These are phyloP conservation scores for Plasmodium relictum DNA, from an alignment of 169 alveolate species.

Conservation along the genomic window DNA sequence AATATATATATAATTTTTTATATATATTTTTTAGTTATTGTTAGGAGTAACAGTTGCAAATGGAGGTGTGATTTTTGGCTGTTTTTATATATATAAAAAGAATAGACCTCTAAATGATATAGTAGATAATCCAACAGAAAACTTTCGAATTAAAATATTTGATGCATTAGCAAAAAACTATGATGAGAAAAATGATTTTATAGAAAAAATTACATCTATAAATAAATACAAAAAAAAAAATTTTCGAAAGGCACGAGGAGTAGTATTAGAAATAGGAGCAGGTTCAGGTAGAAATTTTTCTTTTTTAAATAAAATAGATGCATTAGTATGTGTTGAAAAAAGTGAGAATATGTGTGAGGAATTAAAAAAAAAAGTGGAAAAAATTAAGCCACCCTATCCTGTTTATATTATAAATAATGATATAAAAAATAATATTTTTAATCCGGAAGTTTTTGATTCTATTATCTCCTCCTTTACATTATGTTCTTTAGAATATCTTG, in stretches of 20 bases:
- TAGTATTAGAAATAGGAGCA: slow-evolving; percentile 86
- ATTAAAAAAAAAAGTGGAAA: slow-evolving; percentile 82
- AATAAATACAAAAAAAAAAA: slow-evolving; percentile 67
- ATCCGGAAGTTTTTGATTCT: slow-evolving; percentile 82
- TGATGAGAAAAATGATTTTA: slow-evolving; percentile 75
- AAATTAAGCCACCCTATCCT: slow-evolving; percentile 82
- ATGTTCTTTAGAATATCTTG: slow-evolving; percentile 86
- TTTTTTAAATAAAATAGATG: slow-evolving; percentile 78
- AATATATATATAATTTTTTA: neutral
- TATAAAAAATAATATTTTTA: slow-evolving; percentile 78
- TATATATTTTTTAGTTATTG: slow-evolving; percentile 5
- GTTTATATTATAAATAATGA: slow-evolving; percentile 83
- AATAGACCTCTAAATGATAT: slow-evolving; percentile 72
- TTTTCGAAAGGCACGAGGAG: slow-evolving; percentile 82
- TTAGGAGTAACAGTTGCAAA: slow-evolving; percentile 77
- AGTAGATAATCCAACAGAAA: slow-evolving; percentile 46
- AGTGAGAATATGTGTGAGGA: slow-evolving; percentile 84
- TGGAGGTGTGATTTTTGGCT: slow-evolving; percentile 45
- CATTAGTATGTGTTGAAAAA: slow-evolving; percentile 84
- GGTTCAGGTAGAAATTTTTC: slow-evolving; percentile 83
- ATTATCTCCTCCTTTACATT: slow-evolving; percentile 84
- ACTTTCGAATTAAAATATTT: slow-evolving; percentile 51
- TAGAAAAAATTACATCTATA: slow-evolving; percentile 71
- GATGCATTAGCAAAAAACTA: slow-evolving; percentile 72
- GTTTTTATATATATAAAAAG: slow-evolving; percentile 59